Evolutionary conservation across 768 basidiomycete species (phyloP).

Genomic region (Leccinellum rugosiceps): DNA sequence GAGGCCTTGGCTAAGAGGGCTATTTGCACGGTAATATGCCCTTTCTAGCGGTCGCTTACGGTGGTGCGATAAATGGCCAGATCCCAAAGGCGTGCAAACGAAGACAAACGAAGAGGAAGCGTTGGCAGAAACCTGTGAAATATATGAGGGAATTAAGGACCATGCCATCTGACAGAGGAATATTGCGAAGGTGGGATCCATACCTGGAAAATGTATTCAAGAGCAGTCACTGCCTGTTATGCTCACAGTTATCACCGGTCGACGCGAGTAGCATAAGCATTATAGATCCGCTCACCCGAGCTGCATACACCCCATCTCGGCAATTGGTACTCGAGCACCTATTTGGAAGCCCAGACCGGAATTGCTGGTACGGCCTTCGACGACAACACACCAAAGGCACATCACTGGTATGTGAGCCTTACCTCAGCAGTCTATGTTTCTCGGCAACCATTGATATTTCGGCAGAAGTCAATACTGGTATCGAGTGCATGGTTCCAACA

Average conservation of each 20-base stretch:
- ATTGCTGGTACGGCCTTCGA: not conserved
- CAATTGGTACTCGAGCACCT: not conserved
- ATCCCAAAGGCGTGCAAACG: too few species aligned
- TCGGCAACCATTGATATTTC: not conserved
- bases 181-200: too few species aligned
- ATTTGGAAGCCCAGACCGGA: not conserved
- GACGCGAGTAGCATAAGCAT: not conserved
- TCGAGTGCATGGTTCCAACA: not conserved
- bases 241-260: not conserved
- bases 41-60: not conserved
- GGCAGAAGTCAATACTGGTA: not conserved
- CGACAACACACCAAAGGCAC: not conserved
- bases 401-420: not conserved
- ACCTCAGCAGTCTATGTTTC: not conserved
- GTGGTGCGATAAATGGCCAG: not conserved
- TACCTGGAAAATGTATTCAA: not conserved
- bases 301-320: not conserved
- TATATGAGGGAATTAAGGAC: not conserved
- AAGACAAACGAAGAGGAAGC: too few species aligned
- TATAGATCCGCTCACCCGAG: not conserved
- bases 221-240: not conserved
- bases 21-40: too few species aligned
- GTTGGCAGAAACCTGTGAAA: not conserved
- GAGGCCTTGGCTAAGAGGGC: too few species aligned
- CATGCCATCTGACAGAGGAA: not conserved